A percentile compares a stretch with the other conserved stretches of the same genome.
Conservation (phyloP, 768 basidiomycete species). For the Phanerochaete sordida region DNA sequence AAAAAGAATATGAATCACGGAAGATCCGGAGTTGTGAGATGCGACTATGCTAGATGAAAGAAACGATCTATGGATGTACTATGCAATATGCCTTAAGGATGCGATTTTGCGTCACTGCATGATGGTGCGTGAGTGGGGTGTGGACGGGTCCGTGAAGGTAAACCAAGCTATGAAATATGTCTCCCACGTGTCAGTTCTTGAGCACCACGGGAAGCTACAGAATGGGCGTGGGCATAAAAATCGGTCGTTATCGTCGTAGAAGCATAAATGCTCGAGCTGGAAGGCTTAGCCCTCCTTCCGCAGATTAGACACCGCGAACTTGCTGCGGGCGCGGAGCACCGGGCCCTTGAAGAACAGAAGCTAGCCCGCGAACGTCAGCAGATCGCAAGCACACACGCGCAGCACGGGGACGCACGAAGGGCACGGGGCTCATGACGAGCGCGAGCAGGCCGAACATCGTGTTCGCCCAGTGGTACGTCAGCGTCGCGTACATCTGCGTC, state of each 20-base stretch:
- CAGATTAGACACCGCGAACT: slow-evolving; percentile 17
- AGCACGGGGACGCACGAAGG: slow-evolving; percentile 31
- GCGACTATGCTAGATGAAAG: background rate
- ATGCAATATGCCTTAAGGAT: too few relatives aligned
- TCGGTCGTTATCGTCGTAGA: too few relatives aligned
- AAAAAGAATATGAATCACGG: too few relatives aligned
- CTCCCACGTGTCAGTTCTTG: background rate
- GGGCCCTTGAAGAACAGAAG: slow-evolving; percentile 24
- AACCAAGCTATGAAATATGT: too few relatives aligned
- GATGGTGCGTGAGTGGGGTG: too few relatives aligned
- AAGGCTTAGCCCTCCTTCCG: background rate
- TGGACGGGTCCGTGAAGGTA: too few relatives aligned
- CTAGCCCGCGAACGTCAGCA: slow-evolving; percentile 6
- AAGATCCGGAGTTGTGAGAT: too few relatives aligned
- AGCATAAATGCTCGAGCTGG: too few relatives aligned
- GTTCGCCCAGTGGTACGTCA: slow-evolving; percentile 50
- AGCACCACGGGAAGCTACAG: background rate
- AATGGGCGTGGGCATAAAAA: too few relatives aligned
- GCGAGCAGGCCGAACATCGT: slow-evolving; percentile 40
- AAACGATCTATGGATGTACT: background rate
- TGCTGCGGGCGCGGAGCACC: slow-evolving; percentile 21
- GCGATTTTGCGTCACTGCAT: too few relatives aligned
- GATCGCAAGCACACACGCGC: too few relatives aligned
- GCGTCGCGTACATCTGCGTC: slow-evolving; percentile 37
- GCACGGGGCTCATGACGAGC: slow-evolving; percentile 40